Base-by-base conservation (phyloP, 2,329 filamentous ascomycete species). In the Teratosphaeria nubilosa region DNA sequence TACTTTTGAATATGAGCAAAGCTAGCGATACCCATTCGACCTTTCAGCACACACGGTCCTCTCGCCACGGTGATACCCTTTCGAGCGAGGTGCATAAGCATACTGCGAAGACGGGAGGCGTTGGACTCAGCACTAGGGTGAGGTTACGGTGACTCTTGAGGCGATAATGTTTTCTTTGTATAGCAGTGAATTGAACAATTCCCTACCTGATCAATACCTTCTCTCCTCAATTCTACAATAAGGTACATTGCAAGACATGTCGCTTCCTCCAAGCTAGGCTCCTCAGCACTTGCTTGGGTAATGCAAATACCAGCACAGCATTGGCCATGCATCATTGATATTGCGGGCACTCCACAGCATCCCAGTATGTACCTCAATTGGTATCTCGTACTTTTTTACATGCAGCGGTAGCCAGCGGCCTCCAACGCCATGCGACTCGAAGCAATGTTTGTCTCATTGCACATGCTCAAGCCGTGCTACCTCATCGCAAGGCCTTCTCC, bases 401-500 rank as follows among this genome's bases (percentile, higher is more conserved):
- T 41, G 34, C 13, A 14, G n/a, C 24, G 16, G 22, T 24, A 16
- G 37, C 45, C 30, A 7, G 16, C 54, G n/a, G 14, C 41, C 9
- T 34, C 25, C 11, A 59, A 59, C 57, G 57, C 57, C 57, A 22
- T 51, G 50, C n/a, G 58, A 20, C 20, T 16, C 41, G 41, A 48
- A 48, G 41, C 41, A 48, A 48, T 30, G 27, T 22, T 20, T 24
- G n/a, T 50, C 53, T 1, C 13, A 1, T 16, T n/a, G 34, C 34
- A 41, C 5, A 41, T 41, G 34, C 34, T 25, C n/a, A 53, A 27
- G 13, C 24, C 14, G 7, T 41, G 31, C n/a, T 20, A 31, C 53
- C 63, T 64, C 66, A 79, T 66, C 71, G 75, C 67, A 86, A 74
- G 61, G 80, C 82, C 82, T 92, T 87, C 75, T 90, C 85, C 59